A percentile compares a stretch with the other conserved stretches of the same genome.
phyloP scores from a whole-genome alignment of 495 filamentous ascomycete species.

The Neurospora tetraspora region DNA sequence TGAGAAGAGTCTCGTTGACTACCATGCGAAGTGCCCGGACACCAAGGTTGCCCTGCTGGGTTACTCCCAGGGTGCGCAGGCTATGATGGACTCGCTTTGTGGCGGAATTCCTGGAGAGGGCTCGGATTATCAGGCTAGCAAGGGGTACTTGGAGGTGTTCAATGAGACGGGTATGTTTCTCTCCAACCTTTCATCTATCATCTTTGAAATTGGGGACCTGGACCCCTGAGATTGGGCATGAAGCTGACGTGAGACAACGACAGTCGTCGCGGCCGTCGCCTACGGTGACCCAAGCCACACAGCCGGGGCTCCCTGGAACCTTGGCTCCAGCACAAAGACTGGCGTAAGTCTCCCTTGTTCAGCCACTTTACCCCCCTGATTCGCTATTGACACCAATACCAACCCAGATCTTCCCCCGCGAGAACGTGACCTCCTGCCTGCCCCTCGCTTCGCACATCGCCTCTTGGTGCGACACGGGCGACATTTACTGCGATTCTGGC shows the following conservation, averaged over 20 bases:
- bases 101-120: background rate
- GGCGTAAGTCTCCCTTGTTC: conserved; percentile 8
- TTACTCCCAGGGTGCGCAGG: conserved; percentile 17
- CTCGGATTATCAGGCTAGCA: background rate
- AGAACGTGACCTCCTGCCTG: conserved; percentile 8
- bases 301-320: conserved; percentile 7
- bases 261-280: conserved; percentile 13
- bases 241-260: conserved; percentile 5
- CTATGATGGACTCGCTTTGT: conserved; percentile 5
- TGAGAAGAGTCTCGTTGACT: conserved; percentile 5
- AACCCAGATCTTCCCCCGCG: conserved; percentile 12
- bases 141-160: background rate
- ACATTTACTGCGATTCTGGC: conserved; percentile 20
- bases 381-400: background rate
- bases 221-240: background rate
- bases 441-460: conserved; percentile 4
- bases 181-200: background rate
- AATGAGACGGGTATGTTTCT: background rate
- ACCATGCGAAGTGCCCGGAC: conserved; percentile 13
- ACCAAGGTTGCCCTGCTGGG: conserved; percentile 20
- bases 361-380: background rate
- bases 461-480: conserved; percentile 18
- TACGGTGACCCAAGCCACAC: conserved; percentile 18
- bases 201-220: background rate
- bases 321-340: conserved; percentile 8